A percentile compares a stretch with the other conserved stretches of the same genome.
phyloP scores from a whole-genome alignment of 257 asterid species.

The Ocimum tenuiflorum region DNA sequence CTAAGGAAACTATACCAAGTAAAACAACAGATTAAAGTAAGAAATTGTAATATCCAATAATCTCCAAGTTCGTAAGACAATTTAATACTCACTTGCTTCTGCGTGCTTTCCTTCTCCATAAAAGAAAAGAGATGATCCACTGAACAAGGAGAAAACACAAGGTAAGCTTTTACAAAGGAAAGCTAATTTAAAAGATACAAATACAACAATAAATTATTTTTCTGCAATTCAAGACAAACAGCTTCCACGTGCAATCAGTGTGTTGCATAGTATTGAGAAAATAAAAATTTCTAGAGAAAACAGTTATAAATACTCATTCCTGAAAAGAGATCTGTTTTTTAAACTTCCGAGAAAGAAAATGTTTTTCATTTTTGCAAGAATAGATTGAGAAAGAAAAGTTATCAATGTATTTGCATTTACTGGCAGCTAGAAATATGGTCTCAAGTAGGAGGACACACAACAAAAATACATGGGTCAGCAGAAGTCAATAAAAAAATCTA shows the following conservation, averaged over 20 bases:
- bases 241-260: neutral
- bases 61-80: neutral
- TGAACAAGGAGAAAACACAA: constrained; percentile 33
- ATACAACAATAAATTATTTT: neutral
- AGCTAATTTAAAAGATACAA: neutral
- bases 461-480: too few relatives aligned
- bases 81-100: constrained; percentile 65
- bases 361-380: neutral
- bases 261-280: neutral
- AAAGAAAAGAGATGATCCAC: constrained; percentile 63
- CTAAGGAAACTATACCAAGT: too few relatives aligned
- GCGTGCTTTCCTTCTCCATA: constrained; percentile 82
- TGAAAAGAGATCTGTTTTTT: neutral
- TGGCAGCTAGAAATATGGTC: constrained; percentile 3
- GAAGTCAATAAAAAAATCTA: too few relatives aligned
- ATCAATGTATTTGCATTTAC: neutral
- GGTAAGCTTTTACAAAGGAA: constrained; percentile 29
- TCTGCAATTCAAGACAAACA: neutral
- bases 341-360: neutral
- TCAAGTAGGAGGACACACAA: constrained; percentile 11
- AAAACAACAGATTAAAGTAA: neutral
- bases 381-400: neutral
- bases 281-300: neutral
- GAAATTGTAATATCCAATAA: neutral
- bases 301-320: neutral